Evolutionary conservation across 495 filamentous ascomycete genomes (phyloP).

Genomic region (Tuber melanosporum): DNA sequence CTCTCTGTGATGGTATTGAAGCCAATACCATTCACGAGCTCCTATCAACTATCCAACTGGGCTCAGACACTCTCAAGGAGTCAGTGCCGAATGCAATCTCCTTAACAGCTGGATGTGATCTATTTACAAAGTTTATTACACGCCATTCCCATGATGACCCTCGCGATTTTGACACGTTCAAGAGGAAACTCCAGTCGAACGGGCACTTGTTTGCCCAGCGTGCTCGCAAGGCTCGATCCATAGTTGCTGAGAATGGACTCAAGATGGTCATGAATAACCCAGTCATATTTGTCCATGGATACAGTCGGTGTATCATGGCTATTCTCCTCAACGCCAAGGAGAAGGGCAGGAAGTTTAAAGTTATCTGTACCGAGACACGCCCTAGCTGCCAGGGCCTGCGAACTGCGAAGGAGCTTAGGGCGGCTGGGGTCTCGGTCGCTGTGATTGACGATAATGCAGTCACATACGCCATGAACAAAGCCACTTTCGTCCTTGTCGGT

Average conservation of each 20-base stretch:
- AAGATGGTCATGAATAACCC: conserved; percentile 68
- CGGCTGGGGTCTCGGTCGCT: conserved; percentile 70
- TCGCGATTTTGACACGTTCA: conserved; percentile 71
- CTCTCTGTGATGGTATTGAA: conserved; percentile 66
- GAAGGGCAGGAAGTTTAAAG: conserved; percentile 63
- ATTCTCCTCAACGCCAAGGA: conserved; percentile 68
- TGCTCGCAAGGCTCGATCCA: conserved; percentile 75
- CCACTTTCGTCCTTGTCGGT: conserved; percentile 77
- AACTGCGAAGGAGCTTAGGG: conserved; percentile 62
- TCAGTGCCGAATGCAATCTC: conserved; percentile 81
- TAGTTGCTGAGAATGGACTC: conserved; percentile 71
- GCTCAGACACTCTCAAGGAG: conserved; percentile 65
- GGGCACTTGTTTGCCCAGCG: conserved; percentile 74
- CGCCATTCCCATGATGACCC: conserved; percentile 48
- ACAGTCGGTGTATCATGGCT: conserved; percentile 72
- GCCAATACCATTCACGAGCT: conserved; percentile 88
- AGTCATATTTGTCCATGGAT: conserved; percentile 80
- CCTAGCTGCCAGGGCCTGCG: conserved; percentile 53
- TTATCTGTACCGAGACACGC: conserved; percentile 67
- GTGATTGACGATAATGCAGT: conserved; percentile 75
- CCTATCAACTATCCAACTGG: conserved; percentile 69
- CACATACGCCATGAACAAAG: conserved; percentile 74
- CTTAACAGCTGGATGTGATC: conserved; percentile 84
- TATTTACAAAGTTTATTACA: conserved; percentile 91
- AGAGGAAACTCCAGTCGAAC: conserved; percentile 75